Conservation (phyloP, 805 yeast species). For the Candida bentonensis region DNA sequence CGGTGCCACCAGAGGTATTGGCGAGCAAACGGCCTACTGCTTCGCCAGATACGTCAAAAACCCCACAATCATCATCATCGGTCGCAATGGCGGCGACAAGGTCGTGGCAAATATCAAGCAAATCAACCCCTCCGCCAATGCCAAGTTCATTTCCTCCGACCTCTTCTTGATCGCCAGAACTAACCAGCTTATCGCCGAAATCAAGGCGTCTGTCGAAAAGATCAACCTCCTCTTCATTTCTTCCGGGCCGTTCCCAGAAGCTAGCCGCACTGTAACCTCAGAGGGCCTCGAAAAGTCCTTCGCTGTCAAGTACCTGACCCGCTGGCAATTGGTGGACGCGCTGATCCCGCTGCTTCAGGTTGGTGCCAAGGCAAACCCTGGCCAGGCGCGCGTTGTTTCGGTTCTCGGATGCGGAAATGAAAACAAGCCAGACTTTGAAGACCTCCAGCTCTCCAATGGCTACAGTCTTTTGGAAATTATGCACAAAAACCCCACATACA, state of each 20-base stretch:
- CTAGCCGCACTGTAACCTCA: background rate
- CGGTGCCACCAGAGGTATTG: slow-evolving; percentile 20
- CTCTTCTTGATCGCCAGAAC: slow-evolving; percentile 12
- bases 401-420: background rate
- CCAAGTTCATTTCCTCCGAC: slow-evolving; percentile 13
- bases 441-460: background rate
- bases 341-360: background rate
- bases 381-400: background rate
- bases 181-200: slow-evolving; percentile 6
- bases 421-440: background rate
- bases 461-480: background rate
- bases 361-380: background rate
- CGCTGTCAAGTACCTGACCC: background rate
- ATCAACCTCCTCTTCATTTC: slow-evolving; percentile 12
- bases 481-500: background rate
- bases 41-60: slow-evolving; percentile 13
- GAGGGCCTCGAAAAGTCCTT: background rate
- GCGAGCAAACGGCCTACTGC: slow-evolving; percentile 15
- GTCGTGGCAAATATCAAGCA: slow-evolving; percentile 10
- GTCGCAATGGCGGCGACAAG: slow-evolving; percentile 15
- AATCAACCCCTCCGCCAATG: slow-evolving; percentile 9
- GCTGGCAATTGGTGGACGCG: background rate
- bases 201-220: slow-evolving; percentile 8
- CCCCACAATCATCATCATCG: slow-evolving; percentile 17
- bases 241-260: slow-evolving; percentile 8